A percentile compares a stretch with the other conserved stretches of the same genome.
Evolutionary conservation across 208 protist genomes (phyloP).

Genomic region (Wallacemonas rigidus): DNA sequence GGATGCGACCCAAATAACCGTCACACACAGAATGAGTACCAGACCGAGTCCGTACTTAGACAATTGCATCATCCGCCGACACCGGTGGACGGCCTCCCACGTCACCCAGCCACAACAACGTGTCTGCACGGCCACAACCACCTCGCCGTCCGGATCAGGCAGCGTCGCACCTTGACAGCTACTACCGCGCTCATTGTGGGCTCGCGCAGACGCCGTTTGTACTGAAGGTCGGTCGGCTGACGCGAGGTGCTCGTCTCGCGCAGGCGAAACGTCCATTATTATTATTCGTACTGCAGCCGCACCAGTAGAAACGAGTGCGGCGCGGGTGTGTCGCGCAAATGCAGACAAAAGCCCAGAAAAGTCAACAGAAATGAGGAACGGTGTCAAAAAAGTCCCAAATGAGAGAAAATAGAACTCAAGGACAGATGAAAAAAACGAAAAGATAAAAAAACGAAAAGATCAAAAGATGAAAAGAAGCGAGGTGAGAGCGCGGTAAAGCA

Average conservation of each 20-base stretch:
- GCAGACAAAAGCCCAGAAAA: too few relatives aligned
- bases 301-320: too few relatives aligned
- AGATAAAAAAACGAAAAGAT: not conserved
- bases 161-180: not conserved
- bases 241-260: too few relatives aligned
- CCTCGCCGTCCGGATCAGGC: not conserved
- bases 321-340: too few relatives aligned
- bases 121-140: constrained; percentile 7
- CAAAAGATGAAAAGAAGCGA: constrained; percentile 11
- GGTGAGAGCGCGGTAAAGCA: constrained; percentile 6
- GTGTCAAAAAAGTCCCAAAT: too few relatives aligned
- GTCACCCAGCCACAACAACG: not conserved
- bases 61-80: constrained; percentile 20
- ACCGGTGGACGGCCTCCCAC: constrained; percentile 1
- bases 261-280: too few relatives aligned
- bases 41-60: constrained; percentile 83
- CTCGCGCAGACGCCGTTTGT: not conserved
- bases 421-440: too few relatives aligned
- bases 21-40: constrained; percentile 81
- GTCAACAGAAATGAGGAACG: too few relatives aligned
- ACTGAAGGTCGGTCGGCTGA: too few relatives aligned
- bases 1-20: constrained; percentile 90
- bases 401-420: too few relatives aligned
- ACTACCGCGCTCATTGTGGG: not conserved
- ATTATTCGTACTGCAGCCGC: too few relatives aligned